These are phyloP conservation scores for Candida germanica DNA, from an alignment of 805 yeast genomes.

Conservation along the genomic window DNA sequence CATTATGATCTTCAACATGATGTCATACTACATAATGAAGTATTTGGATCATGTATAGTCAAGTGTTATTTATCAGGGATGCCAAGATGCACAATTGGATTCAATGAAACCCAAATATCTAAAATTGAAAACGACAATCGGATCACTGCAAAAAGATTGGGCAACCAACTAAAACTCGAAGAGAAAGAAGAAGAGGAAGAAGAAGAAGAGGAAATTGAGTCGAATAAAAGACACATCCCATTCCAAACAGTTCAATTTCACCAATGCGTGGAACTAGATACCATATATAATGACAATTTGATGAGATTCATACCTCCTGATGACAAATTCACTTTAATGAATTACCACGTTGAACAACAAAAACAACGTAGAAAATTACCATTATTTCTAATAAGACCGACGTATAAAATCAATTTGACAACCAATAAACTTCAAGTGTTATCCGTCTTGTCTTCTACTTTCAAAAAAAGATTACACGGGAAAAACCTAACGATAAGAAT, in stretches of 20 bases:
- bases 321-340: constrained; percentile 37
- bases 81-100: constrained; percentile 42
- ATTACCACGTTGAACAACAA: constrained; percentile 41
- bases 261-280: constrained; percentile 73
- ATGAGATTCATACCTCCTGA: constrained; percentile 88
- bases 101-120: constrained; percentile 38
- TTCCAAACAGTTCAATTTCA: constrained; percentile 40
- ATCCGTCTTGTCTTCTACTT: constrained; percentile 32
- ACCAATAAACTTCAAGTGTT: constrained; percentile 30
- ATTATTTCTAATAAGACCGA: constrained; percentile 41
- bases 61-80: constrained; percentile 42
- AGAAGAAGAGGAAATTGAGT: constrained; percentile 7
- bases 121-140: constrained; percentile 14
- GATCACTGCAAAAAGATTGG: constrained; percentile 7
- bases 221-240: constrained; percentile 21
- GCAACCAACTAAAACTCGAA: constrained; percentile 5
- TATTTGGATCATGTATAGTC: constrained; percentile 33
- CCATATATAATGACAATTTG: constrained; percentile 63
- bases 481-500: constrained; percentile 26
- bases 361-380: constrained; percentile 39
- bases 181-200: constrained; percentile 8
- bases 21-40: constrained; percentile 28
- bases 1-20: constrained; percentile 29
- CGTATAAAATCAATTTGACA: constrained; percentile 22
- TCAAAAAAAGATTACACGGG: constrained; percentile 34